Evolutionary conservation across 257 asterid species (phyloP), one percentile per base, ranked within the genome.

Genomic region (Knoxia roxburghii): DNA sequence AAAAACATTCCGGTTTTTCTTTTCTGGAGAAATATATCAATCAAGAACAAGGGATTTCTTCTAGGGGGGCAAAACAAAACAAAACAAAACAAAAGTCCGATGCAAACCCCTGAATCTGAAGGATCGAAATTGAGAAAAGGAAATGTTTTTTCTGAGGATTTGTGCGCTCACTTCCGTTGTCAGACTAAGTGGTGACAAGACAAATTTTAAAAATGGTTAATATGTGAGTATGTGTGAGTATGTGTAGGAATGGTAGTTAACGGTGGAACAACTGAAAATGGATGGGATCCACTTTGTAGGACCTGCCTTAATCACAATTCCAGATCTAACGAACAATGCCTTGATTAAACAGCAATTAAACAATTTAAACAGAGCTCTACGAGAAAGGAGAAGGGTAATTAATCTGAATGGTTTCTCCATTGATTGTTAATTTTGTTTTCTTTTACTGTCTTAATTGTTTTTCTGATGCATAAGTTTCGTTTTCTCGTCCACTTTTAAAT

Each of bases 31-130:
- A 13, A 27, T 5, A 29, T 2, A 46, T 35, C 18, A 29, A 1
- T 27, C n/a, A 27, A 29, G 9, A 46, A 27, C 21, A 15, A 18
- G 55, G 35, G 21, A 39, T 53, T 53, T 3, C 52, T 40, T 61
- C 46, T 6, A 50, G 41, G 56, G 56, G 30, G 20, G 46, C 39
- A 67, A 32, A 9, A 37, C 4, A 37, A 37, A 37, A 37, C 6
- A 37, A 37, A 37, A 37, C 6, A 37, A 37, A 37, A 37, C 41
- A 37, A 57, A 55, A 33, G 56, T 43, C 35, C 61, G 21, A 60
- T 23, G 49, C 59, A 65, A 72, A 60, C 26, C 80, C 80, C 76
- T 53, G 62, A 72, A 54, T 61, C 56, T 67, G 49, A 64, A 75
- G 65, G 81, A 64, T 77, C 55, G 45, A 71, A 66, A 73, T 69